These are phyloP conservation scores for Tetracladium marchalianum DNA, from an alignment of 495 filamentous ascomycete genomes.

Conservation along the genomic window DNA sequence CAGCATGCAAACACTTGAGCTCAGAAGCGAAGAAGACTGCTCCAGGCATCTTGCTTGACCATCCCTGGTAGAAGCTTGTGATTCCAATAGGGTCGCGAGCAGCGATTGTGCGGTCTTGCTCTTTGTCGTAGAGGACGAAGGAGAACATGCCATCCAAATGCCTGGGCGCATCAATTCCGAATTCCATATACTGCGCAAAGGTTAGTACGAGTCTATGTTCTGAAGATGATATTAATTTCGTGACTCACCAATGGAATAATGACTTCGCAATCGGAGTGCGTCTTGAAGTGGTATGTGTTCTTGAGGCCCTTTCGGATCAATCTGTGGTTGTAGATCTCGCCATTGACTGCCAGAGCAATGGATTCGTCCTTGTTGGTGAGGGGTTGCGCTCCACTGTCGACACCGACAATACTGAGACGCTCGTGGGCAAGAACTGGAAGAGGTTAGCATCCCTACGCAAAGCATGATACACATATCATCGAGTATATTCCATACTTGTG, in stretches of 20 bases:
- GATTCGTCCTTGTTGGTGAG: constrained; percentile 82
- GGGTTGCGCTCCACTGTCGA: constrained; percentile 92
- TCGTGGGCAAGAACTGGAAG: constrained; percentile 86
- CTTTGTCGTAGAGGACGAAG: constrained; percentile 94
- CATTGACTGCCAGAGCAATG: constrained; percentile 92
- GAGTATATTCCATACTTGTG: constrained; percentile 66
- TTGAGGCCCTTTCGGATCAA: constrained; percentile 79
- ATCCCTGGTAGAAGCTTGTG: constrained; percentile 93
- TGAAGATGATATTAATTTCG: not conserved
- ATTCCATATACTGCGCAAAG: constrained; percentile 65
- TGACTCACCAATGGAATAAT: constrained; percentile 84
- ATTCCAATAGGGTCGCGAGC: constrained; percentile 95
- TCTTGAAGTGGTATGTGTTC: constrained; percentile 84
- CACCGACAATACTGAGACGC: constrained; percentile 92
- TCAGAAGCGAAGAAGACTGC: constrained; percentile 95
- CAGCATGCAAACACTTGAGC: constrained; percentile 83
- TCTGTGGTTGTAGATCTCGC: constrained; percentile 99
- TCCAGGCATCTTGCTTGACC: constrained; percentile 70
- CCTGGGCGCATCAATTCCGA: constrained; percentile 89
- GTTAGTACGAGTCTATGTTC: constrained; percentile 18
- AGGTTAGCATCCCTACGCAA: constrained; percentile 16
- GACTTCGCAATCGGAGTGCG: constrained; percentile 94
- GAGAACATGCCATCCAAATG: constrained; percentile 99
- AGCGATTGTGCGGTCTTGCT: constrained; percentile 78
- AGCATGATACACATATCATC: not conserved